phyloP scores from a whole-genome alignment of 2,329 filamentous ascomycete species.

The Phoma sp. region DNA sequence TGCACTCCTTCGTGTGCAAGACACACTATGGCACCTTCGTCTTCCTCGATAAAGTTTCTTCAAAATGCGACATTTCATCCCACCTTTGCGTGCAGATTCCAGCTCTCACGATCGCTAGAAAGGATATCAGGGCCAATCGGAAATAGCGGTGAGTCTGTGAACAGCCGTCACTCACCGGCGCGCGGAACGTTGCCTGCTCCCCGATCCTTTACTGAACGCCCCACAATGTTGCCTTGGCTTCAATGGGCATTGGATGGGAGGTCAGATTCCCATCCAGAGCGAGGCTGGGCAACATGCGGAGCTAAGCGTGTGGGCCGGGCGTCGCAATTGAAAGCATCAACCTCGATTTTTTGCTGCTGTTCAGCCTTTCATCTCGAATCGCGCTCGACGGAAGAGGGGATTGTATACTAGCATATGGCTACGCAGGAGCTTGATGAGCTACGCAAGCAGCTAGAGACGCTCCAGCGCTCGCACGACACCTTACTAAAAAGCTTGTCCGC shows the following conservation, averaged over 20 bases:
- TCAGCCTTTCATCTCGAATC: slow-evolving; percentile 7
- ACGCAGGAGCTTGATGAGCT: slow-evolving; percentile 40
- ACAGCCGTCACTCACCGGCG: slow-evolving; percentile 15
- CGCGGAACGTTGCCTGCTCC: slow-evolving; percentile 14
- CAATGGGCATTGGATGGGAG: slow-evolving; percentile 24
- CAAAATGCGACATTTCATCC: not conserved
- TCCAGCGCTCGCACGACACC: slow-evolving; percentile 41
- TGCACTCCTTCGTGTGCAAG: not conserved
- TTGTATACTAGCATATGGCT: slow-evolving; percentile 29
- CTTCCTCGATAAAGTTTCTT: not conserved
- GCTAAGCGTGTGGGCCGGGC: slow-evolving; percentile 24
- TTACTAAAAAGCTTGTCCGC: slow-evolving; percentile 38
- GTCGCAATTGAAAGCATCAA: slow-evolving; percentile 10
- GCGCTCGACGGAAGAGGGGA: slow-evolving; percentile 9
- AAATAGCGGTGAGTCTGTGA: slow-evolving; percentile 33
- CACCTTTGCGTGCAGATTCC: not conserved
- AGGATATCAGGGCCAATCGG: slow-evolving; percentile 16
- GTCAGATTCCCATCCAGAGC: slow-evolving; percentile 13
- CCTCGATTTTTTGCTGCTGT: slow-evolving; percentile 5
- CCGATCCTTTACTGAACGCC: slow-evolving; percentile 5
- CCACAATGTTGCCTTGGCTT: slow-evolving; percentile 21
- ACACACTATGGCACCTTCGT: not conserved
- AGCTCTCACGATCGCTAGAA: not conserved
- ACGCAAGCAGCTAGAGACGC: slow-evolving; percentile 40
- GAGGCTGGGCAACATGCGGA: slow-evolving; percentile 27